These are phyloP conservation scores for Durio zibethinus DNA, from an alignment of 345 rosid species.

Conservation along the genomic window DNA sequence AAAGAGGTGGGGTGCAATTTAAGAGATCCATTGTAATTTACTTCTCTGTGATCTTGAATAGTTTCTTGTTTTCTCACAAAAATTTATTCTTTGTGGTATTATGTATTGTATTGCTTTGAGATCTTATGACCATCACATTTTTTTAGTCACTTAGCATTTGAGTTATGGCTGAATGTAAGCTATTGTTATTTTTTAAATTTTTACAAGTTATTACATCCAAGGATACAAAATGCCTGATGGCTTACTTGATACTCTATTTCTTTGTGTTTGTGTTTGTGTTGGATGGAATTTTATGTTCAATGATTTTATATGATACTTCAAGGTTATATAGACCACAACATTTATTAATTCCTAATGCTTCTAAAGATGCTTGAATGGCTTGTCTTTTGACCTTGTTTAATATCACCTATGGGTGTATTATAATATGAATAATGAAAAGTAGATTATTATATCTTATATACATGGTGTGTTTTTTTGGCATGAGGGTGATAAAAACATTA, in stretches of 20 bases:
- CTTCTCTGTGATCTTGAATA: not conserved
- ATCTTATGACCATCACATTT: not conserved
- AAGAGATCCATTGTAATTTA: not conserved
- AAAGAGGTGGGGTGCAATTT: too few species aligned
- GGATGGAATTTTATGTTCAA: not conserved
- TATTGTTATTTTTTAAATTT: not conserved
- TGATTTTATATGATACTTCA: not conserved
- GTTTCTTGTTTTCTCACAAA: not conserved
- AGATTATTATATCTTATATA: not conserved
- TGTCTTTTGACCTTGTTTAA: not conserved
- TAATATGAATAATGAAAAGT: not conserved
- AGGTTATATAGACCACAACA: not conserved
- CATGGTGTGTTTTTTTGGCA: not conserved
- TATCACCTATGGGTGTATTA: not conserved
- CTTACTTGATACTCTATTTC: not conserved
- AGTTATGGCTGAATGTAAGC: not conserved
- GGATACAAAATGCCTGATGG: not conserved
- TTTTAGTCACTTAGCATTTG: not conserved
- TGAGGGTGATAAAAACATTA: not conserved
- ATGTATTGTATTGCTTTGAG: not conserved
- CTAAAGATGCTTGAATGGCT: not conserved
- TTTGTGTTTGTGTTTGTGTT: not conserved
- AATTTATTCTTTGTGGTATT: not conserved
- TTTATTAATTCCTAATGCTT: not conserved
- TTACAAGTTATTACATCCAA: not conserved